phyloP scores from a whole-genome alignment of 768 basidiomycete genomes.

The Agaricus sinodeliciosus region DNA sequence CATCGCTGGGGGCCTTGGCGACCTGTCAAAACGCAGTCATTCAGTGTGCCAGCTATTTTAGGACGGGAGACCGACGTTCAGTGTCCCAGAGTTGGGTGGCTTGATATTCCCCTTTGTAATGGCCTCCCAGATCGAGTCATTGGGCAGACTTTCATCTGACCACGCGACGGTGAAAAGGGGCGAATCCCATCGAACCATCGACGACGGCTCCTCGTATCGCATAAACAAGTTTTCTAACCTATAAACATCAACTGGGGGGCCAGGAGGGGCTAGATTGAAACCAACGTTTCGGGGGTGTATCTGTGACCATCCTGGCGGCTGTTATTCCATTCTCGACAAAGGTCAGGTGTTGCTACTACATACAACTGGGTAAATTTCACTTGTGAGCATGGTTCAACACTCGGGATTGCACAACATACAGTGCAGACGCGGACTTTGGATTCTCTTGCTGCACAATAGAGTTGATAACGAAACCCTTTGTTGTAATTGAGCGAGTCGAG shows the following conservation, averaged over 20 bases:
- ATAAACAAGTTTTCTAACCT: constrained; percentile 84
- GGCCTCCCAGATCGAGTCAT: constrained; percentile 72
- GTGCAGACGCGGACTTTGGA: constrained; percentile 81
- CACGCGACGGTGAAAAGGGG: constrained; percentile 84
- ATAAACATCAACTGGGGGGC: neutral
- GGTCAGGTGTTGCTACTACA: constrained; percentile 66
- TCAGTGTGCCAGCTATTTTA: neutral
- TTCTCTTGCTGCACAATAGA: constrained; percentile 94
- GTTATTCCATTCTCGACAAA: constrained; percentile 73
- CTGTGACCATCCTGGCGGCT: constrained; percentile 35
- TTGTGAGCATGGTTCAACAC: neutral
- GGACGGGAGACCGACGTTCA: constrained; percentile 40
- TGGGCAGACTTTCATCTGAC: constrained; percentile 61
- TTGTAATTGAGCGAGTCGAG: constrained; percentile 94
- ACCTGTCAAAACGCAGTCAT: constrained; percentile 36
- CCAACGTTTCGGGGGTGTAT: constrained; percentile 75
- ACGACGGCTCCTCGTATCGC: constrained; percentile 93
- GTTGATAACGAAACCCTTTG: constrained; percentile 97
- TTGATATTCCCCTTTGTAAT: constrained; percentile 75
- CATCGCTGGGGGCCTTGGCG: constrained; percentile 80
- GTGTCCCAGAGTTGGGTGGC: constrained; percentile 82
- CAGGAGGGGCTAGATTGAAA: constrained; percentile 11
- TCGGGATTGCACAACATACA: constrained; percentile 36
- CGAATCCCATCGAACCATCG: constrained; percentile 98
- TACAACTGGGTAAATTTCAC: constrained; percentile 45